Base-by-base conservation (phyloP, 352 stramenopile genomes). In the Phytophthora capsici region DNA sequence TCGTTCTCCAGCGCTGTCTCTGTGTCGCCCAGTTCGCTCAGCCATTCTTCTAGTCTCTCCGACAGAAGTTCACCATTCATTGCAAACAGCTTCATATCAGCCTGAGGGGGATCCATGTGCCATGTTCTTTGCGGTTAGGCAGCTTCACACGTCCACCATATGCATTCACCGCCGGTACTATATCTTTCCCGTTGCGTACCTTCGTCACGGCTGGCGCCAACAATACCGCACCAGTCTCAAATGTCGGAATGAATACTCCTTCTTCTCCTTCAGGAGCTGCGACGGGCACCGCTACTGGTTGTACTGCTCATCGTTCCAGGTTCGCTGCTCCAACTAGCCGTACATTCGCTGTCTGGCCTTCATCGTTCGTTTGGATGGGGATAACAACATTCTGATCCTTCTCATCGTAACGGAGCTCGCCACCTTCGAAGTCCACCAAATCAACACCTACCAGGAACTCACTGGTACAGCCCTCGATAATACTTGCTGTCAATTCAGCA, bases 11-110 rank as follows among this genome's bases (percentile, higher is more conserved):
- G 9, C 0, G 48, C 30, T 5, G 16, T 28, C 1, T 25, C n/a
- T 2, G 8, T 14, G 19, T 25, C 17, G 0, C 40, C 40, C 3
- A 47, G 13, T 4, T 16, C 40, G 4, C 8, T 6, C 4, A 32
- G 28, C 28, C 28, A 32, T 1, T 12, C 6, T 7, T 32, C 28
- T 7, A 32, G 28, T 32, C 28, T 6, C 3, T 32, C 2, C n/a
- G n/a, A n/a, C n/a, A n/a, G n/a, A n/a, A n/a, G n/a, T n/a, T 38
- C 50, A 16, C 51, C 51, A 4, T 41, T 58, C 37, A 43, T 32
- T 10, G 16, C 23, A 1, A 58, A 20, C 26, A 58, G 5, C 2
- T 4, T 23, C 16, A 49, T 32, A 25, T 41, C n/a, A 2, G 47
- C 23, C 10, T 58, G 17, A 58, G 1, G 0, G 38, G 38, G 8